Evolutionary conservation across 257 asterid species (phyloP).

Genomic region (Solanum corneliomulleri): DNA sequence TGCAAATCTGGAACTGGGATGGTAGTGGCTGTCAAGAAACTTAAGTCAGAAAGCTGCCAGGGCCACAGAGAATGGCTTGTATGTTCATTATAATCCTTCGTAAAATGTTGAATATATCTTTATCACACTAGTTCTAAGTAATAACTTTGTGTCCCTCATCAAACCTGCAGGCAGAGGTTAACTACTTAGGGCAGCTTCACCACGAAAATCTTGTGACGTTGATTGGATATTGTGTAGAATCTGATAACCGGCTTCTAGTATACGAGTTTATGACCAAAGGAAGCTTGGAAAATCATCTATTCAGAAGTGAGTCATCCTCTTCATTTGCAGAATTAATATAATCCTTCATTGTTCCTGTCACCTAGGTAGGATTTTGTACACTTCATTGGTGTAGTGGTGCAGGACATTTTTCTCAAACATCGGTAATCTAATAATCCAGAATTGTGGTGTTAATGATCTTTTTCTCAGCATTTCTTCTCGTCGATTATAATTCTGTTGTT

Average conservation of each 20-base stretch:
- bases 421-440: neutral
- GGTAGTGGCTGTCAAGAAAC: slow-evolving; percentile 65
- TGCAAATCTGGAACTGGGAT: slow-evolving; percentile 53
- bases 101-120: neutral
- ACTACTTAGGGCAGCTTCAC: slow-evolving; percentile 46
- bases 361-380: neutral
- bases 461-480: neutral
- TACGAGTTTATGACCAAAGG: slow-evolving; percentile 71
- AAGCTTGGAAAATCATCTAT: slow-evolving; percentile 70
- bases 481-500: too few relatives aligned
- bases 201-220: slow-evolving; percentile 64
- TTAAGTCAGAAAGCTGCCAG: slow-evolving; percentile 47
- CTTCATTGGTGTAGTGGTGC: neutral
- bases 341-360: neutral
- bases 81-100: slow-evolving; percentile 1
- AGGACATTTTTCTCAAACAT: neutral
- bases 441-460: neutral
- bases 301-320: slow-evolving; percentile 30
- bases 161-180: slow-evolving; percentile 49
- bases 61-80: slow-evolving; percentile 89
- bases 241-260: slow-evolving; percentile 46
- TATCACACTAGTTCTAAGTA: neutral
- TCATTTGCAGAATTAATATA: neutral
- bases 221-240: slow-evolving; percentile 62
- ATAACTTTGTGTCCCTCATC: neutral